Base-by-base conservation (phyloP, 257 asterid species). In the Linderniella brevidens region DNA sequence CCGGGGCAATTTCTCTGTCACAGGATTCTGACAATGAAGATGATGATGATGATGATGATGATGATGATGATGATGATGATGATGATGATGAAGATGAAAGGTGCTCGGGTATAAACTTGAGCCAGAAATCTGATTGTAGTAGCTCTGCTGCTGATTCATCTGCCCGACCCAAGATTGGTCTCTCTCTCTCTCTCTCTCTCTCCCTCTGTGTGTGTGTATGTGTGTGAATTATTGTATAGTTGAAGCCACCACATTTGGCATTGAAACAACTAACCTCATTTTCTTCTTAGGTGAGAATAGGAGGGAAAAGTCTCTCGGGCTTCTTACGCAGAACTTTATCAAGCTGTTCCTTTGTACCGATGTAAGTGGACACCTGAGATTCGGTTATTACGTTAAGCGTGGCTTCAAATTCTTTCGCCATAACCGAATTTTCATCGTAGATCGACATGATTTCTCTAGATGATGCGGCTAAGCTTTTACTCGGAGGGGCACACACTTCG, bases 401-500 rank as follows among this genome's bases (percentile, higher is more conserved):
- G 32, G 6, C 32, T 25, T 25, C 6, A 25, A 2, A 25, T 25
- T 3, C 32, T 6, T 25, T 6, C 4, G 6, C 6, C 32, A 6
- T 25, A 2, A 25, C 32, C 32, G 6, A 2, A 6, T 25, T 53
- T 46, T 19, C 47, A 20, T 37, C 57, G 25, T 49, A 85, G 99
- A 71, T 81, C 82, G 93, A 85, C 32, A 60, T 79, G 93, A 76
- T 90, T 58, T 90, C 96, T 48, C 92, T 90, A 40, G 99, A 90
- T 47, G 94, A 73, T 64, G 99, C 99, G 57, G 99, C 99, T 50
- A 85, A 80, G 65, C 77, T 90, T 46, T 64, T 90, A 79, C 84
- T 90, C 35, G 94, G 93, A 19, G 96, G 94, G 45, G 70, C 64
- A 60, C 92, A 80, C 64, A 78, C 87, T 3, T 72, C 95, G 13